Conservation (phyloP, 495 filamentous ascomycete genomes). For the Podospora pseudocomata region DNA sequence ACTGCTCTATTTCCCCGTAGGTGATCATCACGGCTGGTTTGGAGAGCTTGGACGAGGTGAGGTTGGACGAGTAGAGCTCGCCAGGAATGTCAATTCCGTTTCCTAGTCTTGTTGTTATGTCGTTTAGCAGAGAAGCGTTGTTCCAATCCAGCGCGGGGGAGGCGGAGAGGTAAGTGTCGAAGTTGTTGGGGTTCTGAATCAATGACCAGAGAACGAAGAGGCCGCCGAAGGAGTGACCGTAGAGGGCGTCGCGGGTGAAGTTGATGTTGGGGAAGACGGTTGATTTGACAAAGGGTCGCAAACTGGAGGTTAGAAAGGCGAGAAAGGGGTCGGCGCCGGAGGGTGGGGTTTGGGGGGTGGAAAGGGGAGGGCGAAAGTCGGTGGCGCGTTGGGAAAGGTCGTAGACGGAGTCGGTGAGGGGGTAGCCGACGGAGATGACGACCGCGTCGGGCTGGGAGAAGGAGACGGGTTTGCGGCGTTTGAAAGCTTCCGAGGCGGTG, state of each 20-base stretch:
- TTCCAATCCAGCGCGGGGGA: constrained; percentile 8
- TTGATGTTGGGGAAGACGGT: constrained; percentile 4
- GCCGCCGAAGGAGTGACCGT: constrained; percentile 14
- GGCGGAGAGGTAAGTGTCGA: constrained; percentile 4
- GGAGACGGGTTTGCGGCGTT: constrained; percentile 8
- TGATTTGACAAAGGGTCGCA: neutral
- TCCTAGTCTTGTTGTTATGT: neutral
- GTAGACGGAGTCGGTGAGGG: constrained; percentile 13
- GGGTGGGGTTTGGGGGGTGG: neutral
- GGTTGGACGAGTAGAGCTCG: neutral
- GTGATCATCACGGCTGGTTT: constrained; percentile 17
- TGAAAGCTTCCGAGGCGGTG: constrained; percentile 11
- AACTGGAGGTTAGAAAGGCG: neutral
- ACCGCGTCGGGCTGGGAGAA: constrained; percentile 12
- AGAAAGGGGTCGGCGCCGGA: neutral
- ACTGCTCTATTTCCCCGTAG: constrained; percentile 21
- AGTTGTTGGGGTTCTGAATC: neutral
- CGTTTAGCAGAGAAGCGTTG: constrained; percentile 5
- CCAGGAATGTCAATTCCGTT: neutral
- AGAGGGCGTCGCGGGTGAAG: constrained; percentile 6
- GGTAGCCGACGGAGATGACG: constrained; percentile 14
- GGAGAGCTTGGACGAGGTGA: neutral
- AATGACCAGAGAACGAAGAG: constrained; percentile 8
- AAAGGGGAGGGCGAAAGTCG: constrained; percentile 7
- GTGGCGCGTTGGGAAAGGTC: constrained; percentile 7